Evolutionary conservation across 345 rosid genomes (phyloP), one percentile per base, ranked within the genome.

Genomic region (Brassica nigra): DNA sequence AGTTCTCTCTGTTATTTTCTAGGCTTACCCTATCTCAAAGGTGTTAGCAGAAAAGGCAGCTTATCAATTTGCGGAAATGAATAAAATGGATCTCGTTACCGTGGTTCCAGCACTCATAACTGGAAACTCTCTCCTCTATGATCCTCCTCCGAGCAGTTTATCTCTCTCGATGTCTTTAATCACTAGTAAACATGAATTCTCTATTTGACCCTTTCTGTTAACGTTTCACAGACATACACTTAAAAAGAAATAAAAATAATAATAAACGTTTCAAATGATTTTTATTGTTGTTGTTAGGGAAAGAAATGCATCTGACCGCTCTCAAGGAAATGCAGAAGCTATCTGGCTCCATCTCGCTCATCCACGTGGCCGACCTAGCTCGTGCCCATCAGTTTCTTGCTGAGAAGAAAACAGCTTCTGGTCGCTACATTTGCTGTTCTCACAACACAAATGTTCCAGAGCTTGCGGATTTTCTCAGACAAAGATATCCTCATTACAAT

Each of bases 1-100:
- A 62, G 42, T 3, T 44, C 8, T 74, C 71, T 75, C 4, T 75
- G 31, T 57, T 58, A 5, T 58, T 55, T 68, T 86, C 84, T 86
- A 95, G 97, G 99, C 94, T 6, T 95, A 95, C 76, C 80, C 89
- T 54, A 76, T 36, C 10, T 95, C 99, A 23, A 95, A 95, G 87
- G 73, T 84, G 8, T 66, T 93, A 55, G 91, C 98, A 3, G 99
- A 95, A 81, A 88, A 86, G 85, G 86, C 80, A 77, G 98, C 99
- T 11, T 88, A 84, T 86, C 82, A 86, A 62, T 89, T 87, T 44
- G 91, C 96, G 0, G 27, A 85, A 68, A 94, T 93, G 70, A 86
- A 93, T 67, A 84, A 86, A 37, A 91, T 93, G 8, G 81, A 93
- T 84, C 92, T 95, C 4, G 65, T 95, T 37, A 87, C 97, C 1